A percentile compares a stretch with the other conserved stretches of the same genome.
Conservation (phyloP, 1,284 basidiomycete genomes). For the Golubevia sp. region DNA sequence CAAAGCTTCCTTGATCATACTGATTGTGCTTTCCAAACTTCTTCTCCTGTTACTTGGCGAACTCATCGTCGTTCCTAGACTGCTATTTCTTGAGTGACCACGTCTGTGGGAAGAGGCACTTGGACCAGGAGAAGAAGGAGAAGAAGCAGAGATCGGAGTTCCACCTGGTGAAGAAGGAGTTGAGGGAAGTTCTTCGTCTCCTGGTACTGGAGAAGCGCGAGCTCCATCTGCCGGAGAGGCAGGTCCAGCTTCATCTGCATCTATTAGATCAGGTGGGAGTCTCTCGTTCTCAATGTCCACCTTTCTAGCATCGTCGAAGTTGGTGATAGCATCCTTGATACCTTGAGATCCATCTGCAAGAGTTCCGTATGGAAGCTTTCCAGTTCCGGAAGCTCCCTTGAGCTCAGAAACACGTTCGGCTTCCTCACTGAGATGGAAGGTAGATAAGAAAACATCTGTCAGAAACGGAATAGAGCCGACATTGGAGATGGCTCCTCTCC, state of each 20-base stretch:
- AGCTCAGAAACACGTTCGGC: slow-evolving; percentile 60
- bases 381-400: slow-evolving; percentile 43
- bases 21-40: slow-evolving; percentile 55
- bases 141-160: neutral
- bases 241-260: slow-evolving; percentile 42
- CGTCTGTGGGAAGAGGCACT: slow-evolving; percentile 21
- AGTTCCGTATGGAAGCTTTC: slow-evolving; percentile 54
- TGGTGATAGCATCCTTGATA: slow-evolving; percentile 54
- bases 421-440: slow-evolving; percentile 27
- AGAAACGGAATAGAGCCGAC: neutral
- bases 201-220: slow-evolving; percentile 17
- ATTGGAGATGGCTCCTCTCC: too few species aligned
- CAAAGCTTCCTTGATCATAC: slow-evolving; percentile 58
- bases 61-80: slow-evolving; percentile 56
- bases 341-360: slow-evolving; percentile 54
- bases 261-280: slow-evolving; percentile 46
- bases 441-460: neutral
- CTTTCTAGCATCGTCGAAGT: slow-evolving; percentile 57
- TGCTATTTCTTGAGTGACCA: slow-evolving; percentile 36
- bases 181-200: neutral
- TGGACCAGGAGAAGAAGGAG: neutral
- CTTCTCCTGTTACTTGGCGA: slow-evolving; percentile 54
- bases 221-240: slow-evolving; percentile 33
- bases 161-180: slow-evolving; percentile 12
- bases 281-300: slow-evolving; percentile 61